Conservation (phyloP, 148 eudicot species). For the Vaccinium darrowii region DNA sequence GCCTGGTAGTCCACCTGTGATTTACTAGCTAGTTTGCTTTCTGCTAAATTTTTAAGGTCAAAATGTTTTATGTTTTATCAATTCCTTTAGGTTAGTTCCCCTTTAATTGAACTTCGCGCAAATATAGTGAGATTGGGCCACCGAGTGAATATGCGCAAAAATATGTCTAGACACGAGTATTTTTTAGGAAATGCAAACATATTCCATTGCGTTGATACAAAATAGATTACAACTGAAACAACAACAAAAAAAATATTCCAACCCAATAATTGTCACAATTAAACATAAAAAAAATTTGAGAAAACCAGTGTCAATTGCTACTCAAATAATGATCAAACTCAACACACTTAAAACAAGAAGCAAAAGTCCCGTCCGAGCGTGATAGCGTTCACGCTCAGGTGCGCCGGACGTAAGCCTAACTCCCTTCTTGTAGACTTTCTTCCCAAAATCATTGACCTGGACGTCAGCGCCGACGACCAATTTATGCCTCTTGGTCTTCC, state of each 20-base stretch:
- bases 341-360: constrained; percentile 10
- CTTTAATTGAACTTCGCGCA: too few relatives aligned
- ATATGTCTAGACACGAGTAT: too few relatives aligned
- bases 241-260: not conserved
- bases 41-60: too few relatives aligned
- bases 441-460: constrained; percentile 37
- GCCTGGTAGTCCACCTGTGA: too few relatives aligned
- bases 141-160: too few relatives aligned
- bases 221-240: not conserved
- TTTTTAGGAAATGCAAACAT: too few relatives aligned
- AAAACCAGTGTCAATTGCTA: not conserved
- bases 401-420: constrained; percentile 47
- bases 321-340: constrained; percentile 3
- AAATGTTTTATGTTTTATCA: too few relatives aligned
- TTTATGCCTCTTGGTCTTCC: constrained; percentile 53
- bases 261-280: not conserved
- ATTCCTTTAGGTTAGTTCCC: too few relatives aligned
- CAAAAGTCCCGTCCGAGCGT: not conserved
- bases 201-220: not conserved
- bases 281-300: not conserved
- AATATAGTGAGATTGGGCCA: too few relatives aligned
- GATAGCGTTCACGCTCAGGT: constrained; percentile 13
- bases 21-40: too few relatives aligned
- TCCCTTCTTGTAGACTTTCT: constrained; percentile 39
- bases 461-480: constrained; percentile 44